These are phyloP conservation scores for Fusarium chuoi DNA, from an alignment of 2,329 filamentous ascomycete genomes.

Conservation along the genomic window DNA sequence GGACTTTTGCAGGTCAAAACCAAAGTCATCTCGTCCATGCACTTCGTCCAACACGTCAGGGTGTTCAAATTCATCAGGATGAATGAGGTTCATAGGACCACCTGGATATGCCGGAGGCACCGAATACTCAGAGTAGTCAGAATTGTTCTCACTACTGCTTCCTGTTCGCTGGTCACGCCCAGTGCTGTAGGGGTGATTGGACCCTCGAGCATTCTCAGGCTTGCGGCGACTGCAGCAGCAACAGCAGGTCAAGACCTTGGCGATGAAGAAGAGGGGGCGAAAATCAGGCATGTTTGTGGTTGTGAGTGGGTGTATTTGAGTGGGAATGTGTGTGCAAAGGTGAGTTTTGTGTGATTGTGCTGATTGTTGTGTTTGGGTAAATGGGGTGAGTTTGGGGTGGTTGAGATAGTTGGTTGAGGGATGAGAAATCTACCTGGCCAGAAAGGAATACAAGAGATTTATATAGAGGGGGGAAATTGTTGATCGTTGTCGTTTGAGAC, in stretches of 20 bases:
- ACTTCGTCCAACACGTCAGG: not conserved
- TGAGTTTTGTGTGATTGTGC: not conserved
- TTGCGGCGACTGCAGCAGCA: slow-evolving; percentile 1
- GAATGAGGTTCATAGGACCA: not conserved
- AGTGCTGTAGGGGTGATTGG: not conserved
- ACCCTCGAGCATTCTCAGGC: not conserved
- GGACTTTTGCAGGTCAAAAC: not conserved
- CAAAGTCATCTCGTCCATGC: not conserved
- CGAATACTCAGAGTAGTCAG: not conserved
- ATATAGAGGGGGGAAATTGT: not conserved
- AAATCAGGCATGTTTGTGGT: slow-evolving; percentile 28
- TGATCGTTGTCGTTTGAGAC: too few relatives aligned
- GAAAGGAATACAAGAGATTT: not conserved
- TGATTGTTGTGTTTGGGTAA: not conserved
- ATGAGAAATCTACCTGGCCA: not conserved
- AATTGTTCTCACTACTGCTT: not conserved
- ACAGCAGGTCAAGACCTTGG: slow-evolving; percentile 5
- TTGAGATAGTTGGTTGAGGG: not conserved
- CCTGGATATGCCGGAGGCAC: not conserved
- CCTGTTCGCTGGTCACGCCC: not conserved
- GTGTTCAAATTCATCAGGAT: slow-evolving; percentile 3
- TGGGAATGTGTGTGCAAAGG: not conserved
- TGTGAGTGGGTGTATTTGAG: not conserved
- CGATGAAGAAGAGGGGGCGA: slow-evolving; percentile 16
- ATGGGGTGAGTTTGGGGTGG: not conserved